These are phyloP conservation scores for Thermothielavioides terrestris DNA, from an alignment of 495 filamentous ascomycete genomes.

Conservation along the genomic window DNA sequence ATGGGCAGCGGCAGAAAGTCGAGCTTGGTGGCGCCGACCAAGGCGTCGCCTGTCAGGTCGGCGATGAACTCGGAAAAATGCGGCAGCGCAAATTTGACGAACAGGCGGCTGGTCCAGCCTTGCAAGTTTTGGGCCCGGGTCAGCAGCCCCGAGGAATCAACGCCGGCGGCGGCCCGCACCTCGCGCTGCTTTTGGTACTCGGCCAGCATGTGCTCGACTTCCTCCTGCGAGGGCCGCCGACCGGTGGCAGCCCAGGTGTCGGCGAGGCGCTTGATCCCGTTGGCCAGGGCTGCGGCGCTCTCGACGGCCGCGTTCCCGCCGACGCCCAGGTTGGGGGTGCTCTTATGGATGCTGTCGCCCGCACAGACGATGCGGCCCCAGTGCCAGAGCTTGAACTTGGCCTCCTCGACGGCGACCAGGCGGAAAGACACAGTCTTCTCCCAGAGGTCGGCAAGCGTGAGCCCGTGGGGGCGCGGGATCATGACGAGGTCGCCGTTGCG, in stretches of 20 bases:
- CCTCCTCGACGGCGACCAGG: slow-evolving; percentile 31
- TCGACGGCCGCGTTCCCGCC: slow-evolving; percentile 22
- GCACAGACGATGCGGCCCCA: slow-evolving; percentile 38
- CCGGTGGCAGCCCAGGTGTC: neutral
- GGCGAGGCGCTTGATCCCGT: slow-evolving; percentile 7
- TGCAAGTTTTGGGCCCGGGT: slow-evolving; percentile 8
- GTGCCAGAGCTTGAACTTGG: slow-evolving; percentile 37
- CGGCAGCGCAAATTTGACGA: slow-evolving; percentile 4
- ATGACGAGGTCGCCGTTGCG: slow-evolving; percentile 22
- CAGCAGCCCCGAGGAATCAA: neutral
- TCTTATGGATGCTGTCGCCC: slow-evolving; percentile 47
- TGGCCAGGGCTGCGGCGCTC: slow-evolving; percentile 15
- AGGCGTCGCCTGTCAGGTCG: neutral
- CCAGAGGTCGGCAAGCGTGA: slow-evolving; percentile 29
- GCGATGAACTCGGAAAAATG: slow-evolving; percentile 4
- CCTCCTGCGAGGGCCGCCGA: neutral
- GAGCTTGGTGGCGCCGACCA: slow-evolving; percentile 7
- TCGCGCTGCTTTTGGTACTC: slow-evolving; percentile 6
- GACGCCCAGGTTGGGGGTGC: slow-evolving; percentile 28
- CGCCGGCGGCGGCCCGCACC: neutral
- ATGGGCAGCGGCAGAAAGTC: slow-evolving; percentile 14
- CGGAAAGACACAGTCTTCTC: slow-evolving; percentile 4
- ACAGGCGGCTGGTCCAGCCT: neutral
- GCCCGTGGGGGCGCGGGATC: slow-evolving; percentile 7
- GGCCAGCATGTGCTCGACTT: slow-evolving; percentile 1